These are phyloP conservation scores for Lophium mytilinum DNA, from an alignment of 495 filamentous ascomycete species.

Conservation along the genomic window DNA sequence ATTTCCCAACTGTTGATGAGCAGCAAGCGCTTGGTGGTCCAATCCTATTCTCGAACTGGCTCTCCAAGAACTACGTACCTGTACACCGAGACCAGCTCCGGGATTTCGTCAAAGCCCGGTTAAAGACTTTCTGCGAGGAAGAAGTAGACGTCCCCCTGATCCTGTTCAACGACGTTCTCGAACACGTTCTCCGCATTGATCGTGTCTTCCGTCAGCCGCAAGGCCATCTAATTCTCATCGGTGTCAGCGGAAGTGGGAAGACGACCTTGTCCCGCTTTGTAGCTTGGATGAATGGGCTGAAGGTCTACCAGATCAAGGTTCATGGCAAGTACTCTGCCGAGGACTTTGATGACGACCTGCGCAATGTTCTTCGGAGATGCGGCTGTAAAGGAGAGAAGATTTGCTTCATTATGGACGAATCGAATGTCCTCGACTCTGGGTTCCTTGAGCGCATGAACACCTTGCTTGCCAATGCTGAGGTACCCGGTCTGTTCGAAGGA, in stretches of 20 bases:
- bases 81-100: conserved; percentile 90
- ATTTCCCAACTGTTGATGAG: conserved; percentile 90
- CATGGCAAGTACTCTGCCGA: conserved; percentile 97
- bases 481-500: conserved; percentile 95
- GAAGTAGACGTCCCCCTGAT: conserved; percentile 97
- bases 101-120: conserved; percentile 93
- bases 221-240: conserved; percentile 95
- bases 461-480: conserved; percentile 92
- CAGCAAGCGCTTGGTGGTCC: conserved; percentile 82
- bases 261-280: conserved; percentile 96
- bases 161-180: conserved; percentile 94
- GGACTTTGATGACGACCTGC: conserved; percentile 95
- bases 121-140: conserved; percentile 98
- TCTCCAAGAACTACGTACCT: conserved; percentile 97
- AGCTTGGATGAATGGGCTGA: conserved; percentile 99
- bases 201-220: conserved; percentile 97
- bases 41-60: conserved; percentile 97
- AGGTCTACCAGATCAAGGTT: conserved; percentile 99
- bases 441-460: conserved; percentile 99
- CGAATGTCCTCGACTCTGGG: conserved; percentile 94
- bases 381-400: conserved; percentile 99
- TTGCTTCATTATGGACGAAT: conserved; percentile 99
- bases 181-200: conserved; percentile 96
- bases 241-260: conserved; percentile 96
- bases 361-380: conserved; percentile 84